Evolutionary conservation across 2,329 filamentous ascomycete genomes (phyloP), one percentile per base, ranked within the genome.

Genomic region (Fusarium sp.): DNA sequence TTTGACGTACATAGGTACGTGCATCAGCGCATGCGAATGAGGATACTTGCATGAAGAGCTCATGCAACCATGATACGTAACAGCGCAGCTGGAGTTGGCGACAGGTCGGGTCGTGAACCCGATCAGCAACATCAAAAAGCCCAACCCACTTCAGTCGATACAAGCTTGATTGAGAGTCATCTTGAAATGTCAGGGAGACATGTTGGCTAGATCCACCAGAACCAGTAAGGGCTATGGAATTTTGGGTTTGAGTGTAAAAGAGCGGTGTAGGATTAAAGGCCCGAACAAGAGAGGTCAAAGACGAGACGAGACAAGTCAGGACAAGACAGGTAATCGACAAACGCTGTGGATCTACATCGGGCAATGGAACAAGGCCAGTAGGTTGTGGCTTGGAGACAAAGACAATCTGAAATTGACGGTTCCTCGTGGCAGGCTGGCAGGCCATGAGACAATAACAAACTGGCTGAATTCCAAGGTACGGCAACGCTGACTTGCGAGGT

Each of bases 21-120:
- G 58, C 56, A 68, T 65, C 51, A 53, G 64, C 36, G 36, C 35
- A 59, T 41, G 52, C 64, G 64, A 68, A 66, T 68, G 58, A 71
- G 65, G 58, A 65, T 46, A 49, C 59, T 45, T 67, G 67, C 69
- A 69, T 65, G 28, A 63, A 67, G 61, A n/a, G 70, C 61, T 56
- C 58, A 65, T 69, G 69, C 59, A 71, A 58, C 57, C 60, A 68
- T 61, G 67, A 68, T 70, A 67, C 54, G 69, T 64, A 67, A 68
- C 67, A 69, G 50, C 50, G 49, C 63, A 61, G 62, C 58, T 42
- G 46, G 9, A 10, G 52, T 66, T 44, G 39, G 52, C 58, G 53
- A 55, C 51, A 65, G 60, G 53, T 57, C 51, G 47, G 68, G 61
- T 44, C 57, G 55, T 45, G 60, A 58, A 53, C 54, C 54, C 46